Base-by-base conservation (phyloP, 2,329 filamentous ascomycete genomes). In the Sphaceloma murrayae region DNA sequence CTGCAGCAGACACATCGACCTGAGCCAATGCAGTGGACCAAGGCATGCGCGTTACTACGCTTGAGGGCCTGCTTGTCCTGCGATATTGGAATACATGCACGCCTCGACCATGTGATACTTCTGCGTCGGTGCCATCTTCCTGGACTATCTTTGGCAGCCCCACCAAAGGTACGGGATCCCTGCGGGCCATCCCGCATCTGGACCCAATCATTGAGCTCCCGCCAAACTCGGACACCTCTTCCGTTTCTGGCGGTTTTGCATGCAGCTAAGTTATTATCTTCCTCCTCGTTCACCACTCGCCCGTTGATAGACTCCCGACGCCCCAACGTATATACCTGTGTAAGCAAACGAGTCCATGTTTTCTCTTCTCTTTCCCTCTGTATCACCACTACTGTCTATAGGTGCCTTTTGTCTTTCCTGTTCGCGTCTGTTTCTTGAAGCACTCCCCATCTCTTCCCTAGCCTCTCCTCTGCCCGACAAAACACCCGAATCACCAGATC, bases 311-410 rank as follows among this genome's bases (percentile, higher is more conserved):
- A 26, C 36, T 40, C 24, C 24, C 34, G 24, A 40, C 36, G 36
- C 36, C 36, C 30, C 36, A 40, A 40, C 36, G 36, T 26, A 40
- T 18, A 40, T 40, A 38, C 27, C 36, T 13, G 30, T 27, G 36
- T 40, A 40, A 40, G 36, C 36, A 40, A 40, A 40, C 9, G 10
- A 22, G 24, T 19, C 22, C 14, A 11, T 16, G 11, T 13, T 40
- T 19, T 40, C 17, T n/a, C 24, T 30, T 22, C 26, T 36, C 36
- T 30, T 30, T 14, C 24, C 14, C 22, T 18, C 14, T 40, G 22
- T 26, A 40, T 17, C n/a, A 27, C 7, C n/a, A 38, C 13, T 18
- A 27, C 24, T 11, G 7, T 13, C 16, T 30, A 13, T 24, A 16
- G 11, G 34, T 11, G 24, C 24, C 27, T n/a, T 17, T 11, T n/a